These are phyloP conservation scores for Sporisorium graminicola DNA, from an alignment of 1,284 basidiomycete species.

Conservation along the genomic window DNA sequence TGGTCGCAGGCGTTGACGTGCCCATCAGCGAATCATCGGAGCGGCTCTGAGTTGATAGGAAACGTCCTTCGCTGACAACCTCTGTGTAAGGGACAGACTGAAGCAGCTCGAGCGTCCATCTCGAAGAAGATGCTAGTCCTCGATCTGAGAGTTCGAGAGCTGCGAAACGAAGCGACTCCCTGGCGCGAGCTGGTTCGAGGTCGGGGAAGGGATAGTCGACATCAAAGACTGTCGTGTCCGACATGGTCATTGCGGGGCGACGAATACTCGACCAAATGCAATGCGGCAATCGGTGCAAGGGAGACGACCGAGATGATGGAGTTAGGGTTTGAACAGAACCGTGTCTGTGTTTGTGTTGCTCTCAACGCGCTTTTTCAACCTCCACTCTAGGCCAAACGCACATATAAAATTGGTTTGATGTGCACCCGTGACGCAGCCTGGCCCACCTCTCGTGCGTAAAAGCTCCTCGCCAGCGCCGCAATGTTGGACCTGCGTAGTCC, in stretches of 20 bases:
- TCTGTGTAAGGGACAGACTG: constrained; percentile 41
- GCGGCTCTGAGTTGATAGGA: constrained; percentile 13
- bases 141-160: constrained; percentile 48
- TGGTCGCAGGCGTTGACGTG: constrained; percentile 43
- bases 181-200: constrained; percentile 41
- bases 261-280: background rate
- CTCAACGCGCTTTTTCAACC: constrained; percentile 10
- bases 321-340: background rate
- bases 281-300: background rate
- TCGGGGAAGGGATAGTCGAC: constrained; percentile 52
- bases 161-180: constrained; percentile 40
- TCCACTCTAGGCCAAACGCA: background rate
- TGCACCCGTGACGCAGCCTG: too few relatives aligned
- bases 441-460: too few relatives aligned
- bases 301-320: background rate
- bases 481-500: too few relatives aligned
- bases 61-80: background rate
- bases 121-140: constrained; percentile 50
- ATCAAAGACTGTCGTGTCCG: constrained; percentile 41
- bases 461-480: too few relatives aligned
- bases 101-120: constrained; percentile 62
- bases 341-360: constrained; percentile 4
- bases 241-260: constrained; percentile 15
- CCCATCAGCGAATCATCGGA: constrained; percentile 15
- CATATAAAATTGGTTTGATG: too few relatives aligned